Conservation (phyloP, 164 flowering plant species). For the Vitis labrusca region DNA sequence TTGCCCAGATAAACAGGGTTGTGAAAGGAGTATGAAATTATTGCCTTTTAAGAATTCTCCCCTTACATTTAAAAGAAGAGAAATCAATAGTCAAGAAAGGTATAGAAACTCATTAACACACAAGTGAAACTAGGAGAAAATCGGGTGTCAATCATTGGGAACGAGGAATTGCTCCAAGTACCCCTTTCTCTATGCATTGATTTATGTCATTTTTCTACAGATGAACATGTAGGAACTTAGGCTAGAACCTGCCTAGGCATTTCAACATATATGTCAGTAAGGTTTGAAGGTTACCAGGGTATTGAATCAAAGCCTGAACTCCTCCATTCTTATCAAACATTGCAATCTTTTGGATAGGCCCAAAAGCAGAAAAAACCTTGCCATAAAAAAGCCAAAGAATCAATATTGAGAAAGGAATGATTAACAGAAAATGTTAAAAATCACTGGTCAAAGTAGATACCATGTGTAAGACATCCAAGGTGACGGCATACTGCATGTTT, state of each 20-base stretch:
- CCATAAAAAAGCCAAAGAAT: not conserved
- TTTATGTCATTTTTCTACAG: no score
- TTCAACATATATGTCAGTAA: not conserved
- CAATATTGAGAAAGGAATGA: not conserved
- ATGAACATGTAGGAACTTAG: no score
- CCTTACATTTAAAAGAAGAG: not conserved
- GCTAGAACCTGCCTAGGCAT: no score
- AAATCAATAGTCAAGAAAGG: not conserved
- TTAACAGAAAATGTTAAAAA: not conserved
- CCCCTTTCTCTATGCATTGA: no score
- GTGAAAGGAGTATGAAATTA: no score
- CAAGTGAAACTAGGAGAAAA: not conserved
- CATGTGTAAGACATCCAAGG: constrained; percentile 83
- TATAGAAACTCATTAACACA: not conserved
- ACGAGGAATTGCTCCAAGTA: no score
- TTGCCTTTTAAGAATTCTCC: no score
- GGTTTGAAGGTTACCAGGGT: constrained; percentile 52
- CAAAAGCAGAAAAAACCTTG: constrained; percentile 94
- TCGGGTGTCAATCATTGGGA: not conserved
- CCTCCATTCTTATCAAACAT: constrained; percentile 99
- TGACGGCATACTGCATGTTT: constrained; percentile 96
- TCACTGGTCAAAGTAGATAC: constrained; percentile 29
- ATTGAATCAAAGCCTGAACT: constrained; percentile 88
- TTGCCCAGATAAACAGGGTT: no score
- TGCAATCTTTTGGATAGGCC: constrained; percentile 89